Evolutionary conservation across 2,329 filamentous ascomycete genomes (phyloP), one percentile per base, ranked within the genome.

Genomic region (Chalaropsis thielavioides): DNA sequence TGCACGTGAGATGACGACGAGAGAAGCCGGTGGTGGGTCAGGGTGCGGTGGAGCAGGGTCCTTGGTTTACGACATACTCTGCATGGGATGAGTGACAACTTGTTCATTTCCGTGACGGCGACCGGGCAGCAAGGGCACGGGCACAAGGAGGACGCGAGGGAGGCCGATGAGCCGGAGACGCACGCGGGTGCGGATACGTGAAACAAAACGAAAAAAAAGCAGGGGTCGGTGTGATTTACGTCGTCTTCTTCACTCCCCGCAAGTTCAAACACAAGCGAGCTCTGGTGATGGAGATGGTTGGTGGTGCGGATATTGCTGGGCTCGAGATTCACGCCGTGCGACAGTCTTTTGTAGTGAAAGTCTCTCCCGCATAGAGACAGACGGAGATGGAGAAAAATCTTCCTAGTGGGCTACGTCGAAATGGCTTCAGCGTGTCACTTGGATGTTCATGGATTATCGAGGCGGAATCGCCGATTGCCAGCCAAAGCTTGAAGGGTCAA

Each of bases 51-150:
- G 43, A 49, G 41, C 60, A 62, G 41, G 60, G 40, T 17, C 38
- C 44, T 35, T 6, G 40, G 27, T 62, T 58, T 27, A 58, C 54
- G 40, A 62, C 43, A 62, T n/a, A 46, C 41, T 62, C 60, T 44
- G 27, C 60, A 62, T 62, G 60, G 40, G 41, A 62, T 35, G 22
- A 5, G 31, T 35, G 44, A 35, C 60, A 62, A 31, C 40, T 35
- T 62, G 60, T 62, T 62, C 60, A 62, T 62, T 62, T 46, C 60
- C 60, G 60, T 24, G 60, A n/a, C 31, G 54, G 17, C 31, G 27
- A n/a, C 31, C 3, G 15, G 43, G n/a, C 43, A 19, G 43, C 43
- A n/a, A 15, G 43, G 43, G 35, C 1, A 8, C 5, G 43, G 1
- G 13, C 15, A 8, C 7, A 43, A 13, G 15, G 41, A 13, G 41